Percentiles rank a stretch among this genome's conserved stretches.
These are phyloP conservation scores for Jatropha multifida DNA, from an alignment of 441 rosid genomes.

Conservation along the genomic window DNA sequence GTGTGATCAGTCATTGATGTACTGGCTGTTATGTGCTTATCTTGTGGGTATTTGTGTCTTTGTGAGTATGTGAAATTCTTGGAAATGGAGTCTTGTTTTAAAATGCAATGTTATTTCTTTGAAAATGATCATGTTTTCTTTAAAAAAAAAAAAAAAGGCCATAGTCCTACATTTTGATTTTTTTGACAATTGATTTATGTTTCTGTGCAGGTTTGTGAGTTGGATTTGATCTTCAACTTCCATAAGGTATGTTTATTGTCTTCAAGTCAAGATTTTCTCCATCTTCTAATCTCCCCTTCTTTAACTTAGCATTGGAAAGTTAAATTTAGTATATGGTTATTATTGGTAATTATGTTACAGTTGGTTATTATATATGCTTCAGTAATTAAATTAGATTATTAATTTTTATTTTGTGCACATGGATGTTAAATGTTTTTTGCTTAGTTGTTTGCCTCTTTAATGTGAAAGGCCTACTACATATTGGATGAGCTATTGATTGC, in stretches of 20 bases:
- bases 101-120: background rate
- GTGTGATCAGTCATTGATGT: background rate
- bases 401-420: background rate
- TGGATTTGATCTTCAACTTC: conserved; percentile 83
- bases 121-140: background rate
- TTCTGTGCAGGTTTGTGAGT: conserved; percentile 68
- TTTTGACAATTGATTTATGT: conserved; percentile 16
- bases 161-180: background rate
- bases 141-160: background rate
- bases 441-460: conserved; percentile 15
- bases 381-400: background rate
- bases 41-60: background rate
- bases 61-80: background rate
- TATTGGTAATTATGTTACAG: background rate
- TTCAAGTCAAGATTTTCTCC: background rate
- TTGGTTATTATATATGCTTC: background rate
- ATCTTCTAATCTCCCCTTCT: background rate
- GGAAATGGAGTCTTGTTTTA: background rate
- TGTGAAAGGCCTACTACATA: conserved; percentile 64
- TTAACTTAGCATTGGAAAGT: background rate
- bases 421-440: conserved; percentile 17
- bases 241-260: conserved; percentile 49
- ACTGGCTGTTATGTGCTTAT: background rate
- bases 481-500: conserved; percentile 88
- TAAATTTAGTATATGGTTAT: background rate